Conservation (phyloP, 495 filamentous ascomycete species). For the Tuber microsphaerosporum region DNA sequence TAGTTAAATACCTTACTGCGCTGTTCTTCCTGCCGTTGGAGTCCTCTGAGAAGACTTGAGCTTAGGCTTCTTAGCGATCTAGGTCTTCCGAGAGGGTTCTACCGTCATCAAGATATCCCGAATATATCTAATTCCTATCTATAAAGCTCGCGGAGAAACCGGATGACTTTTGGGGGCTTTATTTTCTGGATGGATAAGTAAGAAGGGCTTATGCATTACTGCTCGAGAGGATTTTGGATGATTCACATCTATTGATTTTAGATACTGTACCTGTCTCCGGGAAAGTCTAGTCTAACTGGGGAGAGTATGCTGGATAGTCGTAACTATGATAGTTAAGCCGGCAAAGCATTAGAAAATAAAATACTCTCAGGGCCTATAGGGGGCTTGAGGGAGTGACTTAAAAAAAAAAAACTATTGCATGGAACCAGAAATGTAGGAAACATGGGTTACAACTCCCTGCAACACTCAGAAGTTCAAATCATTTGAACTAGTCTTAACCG, state of each 20-base stretch:
- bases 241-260: background rate
- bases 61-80: background rate
- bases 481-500: background rate
- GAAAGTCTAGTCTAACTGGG: background rate
- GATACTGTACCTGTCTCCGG: background rate
- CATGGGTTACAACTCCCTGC: background rate
- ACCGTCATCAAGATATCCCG: background rate
- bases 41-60: background rate
- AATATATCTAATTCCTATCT: background rate
- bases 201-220: background rate
- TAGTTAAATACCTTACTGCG: background rate
- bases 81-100: background rate
- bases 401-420: background rate
- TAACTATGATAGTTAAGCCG: background rate
- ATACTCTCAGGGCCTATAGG: background rate
- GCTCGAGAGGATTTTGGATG: background rate
- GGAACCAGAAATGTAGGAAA: too few relatives aligned
- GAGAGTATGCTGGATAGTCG: background rate
- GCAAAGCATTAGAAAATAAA: background rate
- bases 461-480: background rate
- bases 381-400: background rate
- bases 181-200: background rate
- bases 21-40: background rate
- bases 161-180: too few relatives aligned
- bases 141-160: background rate